A percentile compares a stretch with the other conserved stretches of the same genome.
Conservation (phyloP, 1,284 basidiomycete genomes). For the Rhodofomes roseus region DNA sequence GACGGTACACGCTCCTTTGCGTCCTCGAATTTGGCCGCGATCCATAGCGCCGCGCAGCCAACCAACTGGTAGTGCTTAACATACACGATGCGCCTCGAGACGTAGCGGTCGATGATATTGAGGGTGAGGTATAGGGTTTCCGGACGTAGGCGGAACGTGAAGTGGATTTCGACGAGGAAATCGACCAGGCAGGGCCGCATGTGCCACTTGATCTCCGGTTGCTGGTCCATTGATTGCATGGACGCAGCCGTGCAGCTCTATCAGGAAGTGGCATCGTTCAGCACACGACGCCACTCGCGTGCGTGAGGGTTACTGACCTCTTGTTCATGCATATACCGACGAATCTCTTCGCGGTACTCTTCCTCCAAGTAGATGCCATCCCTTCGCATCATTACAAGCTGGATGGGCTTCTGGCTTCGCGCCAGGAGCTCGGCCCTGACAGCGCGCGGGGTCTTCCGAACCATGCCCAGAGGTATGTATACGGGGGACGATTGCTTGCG, state of each 20-base stretch:
- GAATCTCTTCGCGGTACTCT: constrained; percentile 93
- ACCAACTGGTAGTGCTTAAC: constrained; percentile 99
- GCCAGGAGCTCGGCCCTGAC: constrained; percentile 54
- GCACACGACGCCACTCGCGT: constrained; percentile 11
- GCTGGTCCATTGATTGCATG: constrained; percentile 95
- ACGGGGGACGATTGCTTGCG: constrained; percentile 44
- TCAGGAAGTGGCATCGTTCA: constrained; percentile 8
- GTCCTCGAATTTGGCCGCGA: constrained; percentile 99
- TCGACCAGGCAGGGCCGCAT: constrained; percentile 99
- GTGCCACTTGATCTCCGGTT: constrained; percentile 95
- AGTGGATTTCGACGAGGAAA: constrained; percentile 98
- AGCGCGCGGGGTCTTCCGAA: constrained; percentile 60
- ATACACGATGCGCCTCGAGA: constrained; percentile 97
- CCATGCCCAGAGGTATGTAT: constrained; percentile 38
- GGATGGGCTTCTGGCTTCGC: constrained; percentile 65
- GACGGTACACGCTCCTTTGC: constrained; percentile 97
- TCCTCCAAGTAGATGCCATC: constrained; percentile 80
- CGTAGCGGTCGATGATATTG: constrained; percentile 99
- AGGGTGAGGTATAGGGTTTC: constrained; percentile 98
- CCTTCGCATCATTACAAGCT: constrained; percentile 60
- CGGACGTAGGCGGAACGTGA: constrained; percentile 92
- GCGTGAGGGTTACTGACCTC: constrained; percentile 66
- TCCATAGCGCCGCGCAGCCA: constrained; percentile 97
- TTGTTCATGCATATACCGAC: constrained; percentile 94
- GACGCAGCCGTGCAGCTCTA: constrained; percentile 86